These are phyloP conservation scores for Zymoseptoria crescenta DNA, from an alignment of 2,329 filamentous ascomycete species.

Conservation along the genomic window DNA sequence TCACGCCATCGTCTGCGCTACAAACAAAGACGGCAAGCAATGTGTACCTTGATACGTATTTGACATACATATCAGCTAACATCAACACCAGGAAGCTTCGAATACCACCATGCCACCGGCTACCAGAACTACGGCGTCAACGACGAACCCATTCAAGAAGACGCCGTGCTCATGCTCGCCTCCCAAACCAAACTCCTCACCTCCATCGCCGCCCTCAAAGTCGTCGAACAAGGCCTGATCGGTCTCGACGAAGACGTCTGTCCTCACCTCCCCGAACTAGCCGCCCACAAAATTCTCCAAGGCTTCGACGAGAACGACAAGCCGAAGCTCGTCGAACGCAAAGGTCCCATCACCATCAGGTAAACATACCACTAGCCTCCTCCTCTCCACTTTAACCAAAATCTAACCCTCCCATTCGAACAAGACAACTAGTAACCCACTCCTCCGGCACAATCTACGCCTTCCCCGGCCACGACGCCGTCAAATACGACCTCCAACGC, in stretches of 20 bases:
- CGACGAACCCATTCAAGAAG: slow-evolving; percentile 21
- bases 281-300: slow-evolving; percentile 40
- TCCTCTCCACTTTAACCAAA: neutral
- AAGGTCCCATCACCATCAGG: slow-evolving; percentile 42
- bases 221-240: slow-evolving; percentile 46
- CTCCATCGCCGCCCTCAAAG: slow-evolving; percentile 47
- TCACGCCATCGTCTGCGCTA: slow-evolving; percentile 24
- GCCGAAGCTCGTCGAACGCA: slow-evolving; percentile 25
- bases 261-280: slow-evolving; percentile 42
- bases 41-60: too few relatives aligned
- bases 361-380: neutral
- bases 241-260: slow-evolving; percentile 41
- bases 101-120: slow-evolving; percentile 27
- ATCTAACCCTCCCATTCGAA: neutral
- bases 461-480: slow-evolving; percentile 31
- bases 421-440: slow-evolving; percentile 46
- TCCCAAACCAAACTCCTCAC: slow-evolving; percentile 42
- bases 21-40: slow-evolving; percentile 19
- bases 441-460: slow-evolving; percentile 44
- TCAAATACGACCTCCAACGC: slow-evolving; percentile 17
- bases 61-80: neutral
- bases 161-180: slow-evolving; percentile 28
- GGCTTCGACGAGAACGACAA: slow-evolving; percentile 39
- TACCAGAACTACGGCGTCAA: slow-evolving; percentile 13
- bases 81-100: slow-evolving; percentile 18